Evolutionary conservation across 148 eudicot genomes (phyloP), one percentile per base, ranked within the genome.

Genomic region (Fagopyrum esculentum): DNA sequence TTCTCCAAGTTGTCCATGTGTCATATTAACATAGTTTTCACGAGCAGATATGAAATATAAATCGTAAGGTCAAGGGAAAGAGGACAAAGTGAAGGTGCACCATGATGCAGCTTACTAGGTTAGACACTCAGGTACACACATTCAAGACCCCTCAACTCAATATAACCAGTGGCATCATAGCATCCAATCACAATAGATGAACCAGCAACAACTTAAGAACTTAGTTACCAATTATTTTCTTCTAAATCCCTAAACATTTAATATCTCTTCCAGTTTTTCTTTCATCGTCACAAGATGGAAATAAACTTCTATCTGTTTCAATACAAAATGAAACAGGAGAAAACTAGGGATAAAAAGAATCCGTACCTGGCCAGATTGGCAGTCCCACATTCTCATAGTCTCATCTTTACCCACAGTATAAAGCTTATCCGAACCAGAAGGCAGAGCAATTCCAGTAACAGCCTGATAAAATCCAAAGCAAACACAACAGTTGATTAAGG

Each of bases 361-460:
- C 6, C 46, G 46, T 54, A 95, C 99, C 97, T 92, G 98, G 16
- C 98, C 98, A 63, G 98, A 88, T 78, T 86, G 94, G 83, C 99
- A 92, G 74, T 96, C 99, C 98, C 99, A 96, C 57, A 96, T 81
- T 80, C 91, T 87, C 72, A 89, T 91, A 73, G 89, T 85, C 82
- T 87, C 88, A 44, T 96, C 99, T 87, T 89, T 90, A 74, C 97
- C 86, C 68, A 94, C 98, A 1, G 97, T 85, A 77, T 92, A 96
- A 44, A 96, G 94, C 83, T 92, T 96, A 83, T 90, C 99, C 7
- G 96, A 89, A 12, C 90, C 99, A 44, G 85, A 80, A 46, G 97
- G 93, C 82, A 85, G 78, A 72, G 97, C 82, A 71, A 96, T 96
- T 52, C 98, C 99, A 10, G 88, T 92, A 48, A 96, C 97, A 80